Evolutionary conservation across 1,284 basidiomycete genomes (phyloP), one percentile per base, ranked within the genome.

Genomic region (Rhodotorula glutinis): DNA sequence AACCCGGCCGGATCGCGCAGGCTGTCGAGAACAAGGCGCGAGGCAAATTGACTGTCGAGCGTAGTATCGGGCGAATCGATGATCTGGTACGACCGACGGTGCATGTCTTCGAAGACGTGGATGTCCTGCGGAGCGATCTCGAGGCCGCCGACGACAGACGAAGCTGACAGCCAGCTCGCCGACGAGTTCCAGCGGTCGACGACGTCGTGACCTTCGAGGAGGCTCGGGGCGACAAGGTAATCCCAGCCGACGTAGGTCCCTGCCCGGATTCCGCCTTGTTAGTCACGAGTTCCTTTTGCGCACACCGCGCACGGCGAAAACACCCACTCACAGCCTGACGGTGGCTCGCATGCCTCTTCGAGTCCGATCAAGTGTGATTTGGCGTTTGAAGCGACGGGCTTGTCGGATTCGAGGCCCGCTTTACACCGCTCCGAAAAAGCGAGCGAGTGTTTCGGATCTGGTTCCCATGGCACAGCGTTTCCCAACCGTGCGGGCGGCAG

Each of bases 401-500:
- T 47, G 38, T 62, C 53, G 16, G 59, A 23, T 25, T 60, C 53
- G 30, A 54, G 49, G 0, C 63, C 60, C 30, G 65, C 66, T 33
- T 71, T 71, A 60, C 70, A 71, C 14, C 58, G 54, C n/a, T 72
- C 70, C 21, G 60, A 60, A 29, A 62, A 38, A 33, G 53, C 25
- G 16, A 63, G 52, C 17, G 51, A 30, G 29, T 25, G 16, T 19
- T 53, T 55, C 3, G 57, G 46, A 33, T 68, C 62, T 14, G 33
- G 11, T 3, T 61, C 65, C 71, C 71, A 72, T 19, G 68, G 59
- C 21, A 63, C 33, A 27, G 71, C 47, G 40, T 16, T 25, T 33
- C 71, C 71, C 9, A 72, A 61, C 16, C 67, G 65, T 10, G 67
- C 71, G 29, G 71, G 71, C 21, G 65, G 63, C 19, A 72, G 61